Conservation (phyloP, 2,329 filamentous ascomycete genomes). For the Pseudogymnoascus sp. region DNA sequence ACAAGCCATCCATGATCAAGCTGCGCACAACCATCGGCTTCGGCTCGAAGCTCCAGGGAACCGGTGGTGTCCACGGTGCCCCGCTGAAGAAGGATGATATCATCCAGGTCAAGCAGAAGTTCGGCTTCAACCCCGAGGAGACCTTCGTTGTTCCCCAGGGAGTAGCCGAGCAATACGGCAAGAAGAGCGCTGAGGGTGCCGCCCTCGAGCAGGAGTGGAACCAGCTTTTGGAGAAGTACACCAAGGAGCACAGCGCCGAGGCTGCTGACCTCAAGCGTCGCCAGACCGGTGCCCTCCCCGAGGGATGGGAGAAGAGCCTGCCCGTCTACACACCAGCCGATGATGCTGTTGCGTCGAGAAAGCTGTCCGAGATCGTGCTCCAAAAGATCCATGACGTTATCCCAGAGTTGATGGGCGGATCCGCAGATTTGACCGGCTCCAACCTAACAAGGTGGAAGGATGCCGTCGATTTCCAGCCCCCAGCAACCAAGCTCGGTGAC, state of each 20-base stretch:
- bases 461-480: constrained; percentile 94
- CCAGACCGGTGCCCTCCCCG: constrained; percentile 73
- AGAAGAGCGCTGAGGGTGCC: constrained; percentile 78
- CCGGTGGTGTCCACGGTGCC: constrained; percentile 91
- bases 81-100: constrained; percentile 92
- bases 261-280: constrained; percentile 75
- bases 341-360: constrained; percentile 80
- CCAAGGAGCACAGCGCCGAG: constrained; percentile 66
- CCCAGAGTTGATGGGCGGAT: constrained; percentile 90
- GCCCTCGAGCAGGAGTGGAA: constrained; percentile 94
- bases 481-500: constrained; percentile 74
- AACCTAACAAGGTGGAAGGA: constrained; percentile 99
- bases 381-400: constrained; percentile 75
- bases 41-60: constrained; percentile 88
- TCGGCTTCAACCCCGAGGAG: constrained; percentile 92
- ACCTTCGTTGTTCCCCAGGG: constrained; percentile 88
- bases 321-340: constrained; percentile 86
- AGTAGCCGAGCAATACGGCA: constrained; percentile 85
- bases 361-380: constrained; percentile 91
- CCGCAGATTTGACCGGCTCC: constrained; percentile 94
- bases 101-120: constrained; percentile 87
- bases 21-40: constrained; percentile 95
- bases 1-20: constrained; percentile 97
- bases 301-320: constrained; percentile 92
- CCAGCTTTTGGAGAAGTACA: constrained; percentile 82